Evolutionary conservation across 805 yeast genomes (phyloP).

Genomic region (Lipomyces anomalus): DNA sequence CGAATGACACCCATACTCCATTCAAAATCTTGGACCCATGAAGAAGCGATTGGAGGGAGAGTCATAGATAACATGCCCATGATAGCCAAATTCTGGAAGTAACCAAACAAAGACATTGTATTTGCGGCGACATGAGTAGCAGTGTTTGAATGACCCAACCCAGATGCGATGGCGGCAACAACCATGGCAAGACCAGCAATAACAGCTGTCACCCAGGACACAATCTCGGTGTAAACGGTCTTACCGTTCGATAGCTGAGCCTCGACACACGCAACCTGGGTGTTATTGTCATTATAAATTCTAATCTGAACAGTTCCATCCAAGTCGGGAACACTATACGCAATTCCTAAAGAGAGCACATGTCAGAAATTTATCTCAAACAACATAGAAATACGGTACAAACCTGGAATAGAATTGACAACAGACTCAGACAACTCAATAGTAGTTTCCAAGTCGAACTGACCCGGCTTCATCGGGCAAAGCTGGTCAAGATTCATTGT

Average conservation of each 20-base stretch:
- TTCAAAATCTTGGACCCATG: slow-evolving; percentile 95
- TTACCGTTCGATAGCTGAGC: slow-evolving; percentile 82
- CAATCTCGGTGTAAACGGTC: slow-evolving; percentile 87
- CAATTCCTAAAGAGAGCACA: slow-evolving; percentile 44
- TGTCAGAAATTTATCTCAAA: no score
- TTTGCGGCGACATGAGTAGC: slow-evolving; percentile 98
- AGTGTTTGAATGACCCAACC: slow-evolving; percentile 82
- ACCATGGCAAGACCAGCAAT: slow-evolving; percentile 81
- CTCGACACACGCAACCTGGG: slow-evolving; percentile 78
- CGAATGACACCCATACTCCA: slow-evolving; percentile 93
- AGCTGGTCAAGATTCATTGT: slow-evolving; percentile 44
- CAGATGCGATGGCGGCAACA: slow-evolving; percentile 80
- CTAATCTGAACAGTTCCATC: slow-evolving; percentile 84
- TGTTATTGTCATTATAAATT: slow-evolving; percentile 45
- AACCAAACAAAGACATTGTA: slow-evolving; percentile 83
- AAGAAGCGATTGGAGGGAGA: slow-evolving; percentile 94
- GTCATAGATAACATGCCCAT: slow-evolving; percentile 94
- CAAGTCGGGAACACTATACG: slow-evolving; percentile 86
- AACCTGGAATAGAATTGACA: slow-evolving; percentile 56
- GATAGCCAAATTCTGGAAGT: slow-evolving; percentile 89
- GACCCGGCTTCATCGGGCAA: slow-evolving; percentile 87
- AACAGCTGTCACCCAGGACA: slow-evolving; percentile 94
- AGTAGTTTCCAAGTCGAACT: slow-evolving; percentile 60
- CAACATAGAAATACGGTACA: slow-evolving; percentile 2
- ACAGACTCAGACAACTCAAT: slow-evolving; percentile 42